A percentile compares a stretch with the other conserved stretches of the same genome.
These are phyloP conservation scores for Xanthoceras sorbifolium DNA, from an alignment of 345 rosid genomes.

Conservation along the genomic window DNA sequence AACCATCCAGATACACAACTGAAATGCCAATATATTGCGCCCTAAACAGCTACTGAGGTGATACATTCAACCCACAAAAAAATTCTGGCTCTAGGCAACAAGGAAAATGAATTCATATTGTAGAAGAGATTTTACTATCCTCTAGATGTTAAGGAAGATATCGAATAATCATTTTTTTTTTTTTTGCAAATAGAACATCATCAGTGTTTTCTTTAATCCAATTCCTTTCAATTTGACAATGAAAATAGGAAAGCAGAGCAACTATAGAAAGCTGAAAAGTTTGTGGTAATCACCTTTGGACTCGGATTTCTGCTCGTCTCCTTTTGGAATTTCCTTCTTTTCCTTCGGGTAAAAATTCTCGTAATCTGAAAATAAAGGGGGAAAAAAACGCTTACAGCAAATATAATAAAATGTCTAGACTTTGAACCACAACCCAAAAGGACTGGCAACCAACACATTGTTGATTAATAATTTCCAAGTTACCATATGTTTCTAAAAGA, in stretches of 20 bases:
- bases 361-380: constrained; percentile 55
- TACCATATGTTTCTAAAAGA: neutral
- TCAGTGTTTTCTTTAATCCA: neutral
- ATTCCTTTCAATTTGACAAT: neutral
- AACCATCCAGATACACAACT: neutral
- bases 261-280: neutral
- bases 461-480: neutral
- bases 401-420: neutral
- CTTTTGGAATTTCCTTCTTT: constrained; percentile 78
- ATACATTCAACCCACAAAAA: neutral
- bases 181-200: neutral
- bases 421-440: neutral
- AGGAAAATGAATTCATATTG: neutral
- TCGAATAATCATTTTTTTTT: neutral
- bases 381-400: neutral
- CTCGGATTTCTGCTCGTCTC: constrained; percentile 72
- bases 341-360: constrained; percentile 86
- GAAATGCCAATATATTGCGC: neutral
- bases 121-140: neutral
- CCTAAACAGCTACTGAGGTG: neutral
- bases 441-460: neutral
- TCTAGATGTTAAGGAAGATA: neutral
- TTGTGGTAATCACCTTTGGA: constrained; percentile 57
- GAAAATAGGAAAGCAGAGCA: neutral
- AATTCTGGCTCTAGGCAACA: neutral